phyloP scores from a whole-genome alignment of 106 monocot genomes.

The Dendrobium huoshanense region DNA sequence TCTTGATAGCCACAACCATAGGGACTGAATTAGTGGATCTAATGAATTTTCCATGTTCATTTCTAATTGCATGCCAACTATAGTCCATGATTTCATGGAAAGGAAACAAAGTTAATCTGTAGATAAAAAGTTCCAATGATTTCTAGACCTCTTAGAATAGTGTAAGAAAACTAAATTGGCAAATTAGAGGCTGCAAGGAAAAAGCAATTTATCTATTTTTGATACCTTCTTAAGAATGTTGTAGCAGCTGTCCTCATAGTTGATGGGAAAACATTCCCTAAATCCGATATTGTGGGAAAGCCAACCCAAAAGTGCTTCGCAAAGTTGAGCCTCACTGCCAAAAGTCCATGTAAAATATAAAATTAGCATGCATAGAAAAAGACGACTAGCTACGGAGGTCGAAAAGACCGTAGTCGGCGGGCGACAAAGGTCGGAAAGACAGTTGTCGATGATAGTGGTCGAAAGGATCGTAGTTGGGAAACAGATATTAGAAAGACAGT shows the following conservation, averaged over 20 bases:
- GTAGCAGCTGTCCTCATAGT: constrained; percentile 5
- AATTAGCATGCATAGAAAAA: not conserved
- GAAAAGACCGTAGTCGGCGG: too few species aligned
- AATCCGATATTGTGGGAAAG: constrained; percentile 20
- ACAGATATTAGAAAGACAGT: too few species aligned
- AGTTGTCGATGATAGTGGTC: too few species aligned
- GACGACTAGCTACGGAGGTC: not conserved
- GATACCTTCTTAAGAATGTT: constrained; percentile 49
- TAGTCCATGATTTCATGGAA: too few species aligned
- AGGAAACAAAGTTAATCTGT: too few species aligned
- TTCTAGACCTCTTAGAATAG: not conserved
- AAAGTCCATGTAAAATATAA: constrained; percentile 1
- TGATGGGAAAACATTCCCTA: constrained; percentile 6
- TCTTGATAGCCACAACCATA: too few species aligned
- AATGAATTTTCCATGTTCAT: too few species aligned
- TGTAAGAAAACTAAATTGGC: not conserved
- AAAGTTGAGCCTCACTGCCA: constrained; percentile 51
- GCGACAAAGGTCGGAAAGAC: too few species aligned
- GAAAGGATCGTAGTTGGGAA: too few species aligned
- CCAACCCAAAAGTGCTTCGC: constrained; percentile 47
- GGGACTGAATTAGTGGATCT: too few species aligned
- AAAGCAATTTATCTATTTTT: not conserved
- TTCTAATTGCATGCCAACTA: too few species aligned
- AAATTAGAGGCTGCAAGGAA: not conserved
- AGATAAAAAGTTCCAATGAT: not conserved